Percentiles rank a stretch among this genome's conserved stretches.
phyloP scores from a whole-genome alignment of 73 alveolate genomes.

The Loxodes magnus region DNA sequence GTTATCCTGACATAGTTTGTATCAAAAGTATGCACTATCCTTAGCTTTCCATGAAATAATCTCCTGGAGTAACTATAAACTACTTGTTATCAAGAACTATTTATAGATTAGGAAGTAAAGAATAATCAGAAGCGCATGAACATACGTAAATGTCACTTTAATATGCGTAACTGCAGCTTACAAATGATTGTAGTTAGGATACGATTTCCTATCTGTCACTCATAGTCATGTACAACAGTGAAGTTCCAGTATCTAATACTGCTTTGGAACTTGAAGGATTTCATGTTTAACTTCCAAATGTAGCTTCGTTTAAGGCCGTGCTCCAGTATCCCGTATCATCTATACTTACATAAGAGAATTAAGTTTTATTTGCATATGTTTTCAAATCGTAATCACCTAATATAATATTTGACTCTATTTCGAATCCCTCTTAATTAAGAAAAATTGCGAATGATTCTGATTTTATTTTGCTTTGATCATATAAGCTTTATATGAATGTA shows the following conservation, averaged over 20 bases:
- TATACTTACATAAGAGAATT: not conserved
- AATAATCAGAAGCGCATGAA: not conserved
- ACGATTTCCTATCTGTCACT: not conserved
- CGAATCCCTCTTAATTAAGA: not conserved
- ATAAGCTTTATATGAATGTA: not conserved
- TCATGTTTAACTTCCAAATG: not conserved
- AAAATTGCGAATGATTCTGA: not conserved
- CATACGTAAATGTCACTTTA: not conserved
- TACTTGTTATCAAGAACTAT: not conserved
- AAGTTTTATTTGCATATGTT: not conserved
- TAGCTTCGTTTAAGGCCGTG: not conserved
- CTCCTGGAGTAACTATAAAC: not conserved
- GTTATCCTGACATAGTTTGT: not conserved
- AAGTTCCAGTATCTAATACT: conserved; percentile 9
- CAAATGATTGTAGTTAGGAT: not conserved
- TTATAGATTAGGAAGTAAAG: not conserved
- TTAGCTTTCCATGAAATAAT: conserved; percentile 1
- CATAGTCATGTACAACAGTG: not conserved
- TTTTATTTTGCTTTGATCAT: not conserved
- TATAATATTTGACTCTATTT: not conserved
- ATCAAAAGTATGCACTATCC: conserved; percentile 3
- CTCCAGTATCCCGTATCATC: conserved; percentile 7
- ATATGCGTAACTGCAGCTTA: not conserved
- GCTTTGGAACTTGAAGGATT: not conserved
- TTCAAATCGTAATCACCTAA: not conserved